Evolutionary conservation across 2,329 filamentous ascomycete genomes (phyloP), one percentile per base, ranked within the genome.

Genomic region (Penicillium concentricum): DNA sequence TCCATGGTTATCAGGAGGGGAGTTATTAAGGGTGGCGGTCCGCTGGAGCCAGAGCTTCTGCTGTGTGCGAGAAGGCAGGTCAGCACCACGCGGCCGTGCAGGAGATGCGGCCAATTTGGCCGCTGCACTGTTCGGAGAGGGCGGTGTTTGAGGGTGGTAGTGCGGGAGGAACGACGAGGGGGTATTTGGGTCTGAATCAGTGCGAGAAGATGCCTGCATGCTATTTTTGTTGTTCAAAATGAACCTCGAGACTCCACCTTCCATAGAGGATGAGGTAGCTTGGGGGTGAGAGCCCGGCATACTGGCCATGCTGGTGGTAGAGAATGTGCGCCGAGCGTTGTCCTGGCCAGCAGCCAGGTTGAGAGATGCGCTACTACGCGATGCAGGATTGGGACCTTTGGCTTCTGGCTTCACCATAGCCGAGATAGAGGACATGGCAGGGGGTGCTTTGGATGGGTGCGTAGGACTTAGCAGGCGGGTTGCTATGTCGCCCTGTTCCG

Each of bases 381-480:
- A 70, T 55, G 71, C 57, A 30, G 70, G 62, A 63, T 75, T 68
- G 38, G 69, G 62, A 63, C 74, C 68, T 41, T 72, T 60, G 30
- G 67, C 64, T 37, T 69, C 64, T 5, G 76, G 74, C 41, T 73
- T 75, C 5, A 73, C 77, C 46, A 74, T 74, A 15, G 76, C 78
- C n/a, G 76, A 79, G 22, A 79, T 72, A 6, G 78, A 79, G 32
- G 78, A 79, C 73, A 80, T 78, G 37, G 78, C 72, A n/a, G 78
- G 78, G 5, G 77, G 76, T 10, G 75, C 77, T 64, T 74, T 77
- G 38, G 74, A 74, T 16, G 75, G 72, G 60, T 73, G 74, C 7
- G 74, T 73, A 37, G 73, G 73, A 38, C 66, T 72, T 18, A 77
- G 58, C 15, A 77, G 61, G 32, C 74, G 74, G 46, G 62, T 66